phyloP scores from a whole-genome alignment of 2,329 filamentous ascomycete genomes.

The Pyricularia pennisetigena region DNA sequence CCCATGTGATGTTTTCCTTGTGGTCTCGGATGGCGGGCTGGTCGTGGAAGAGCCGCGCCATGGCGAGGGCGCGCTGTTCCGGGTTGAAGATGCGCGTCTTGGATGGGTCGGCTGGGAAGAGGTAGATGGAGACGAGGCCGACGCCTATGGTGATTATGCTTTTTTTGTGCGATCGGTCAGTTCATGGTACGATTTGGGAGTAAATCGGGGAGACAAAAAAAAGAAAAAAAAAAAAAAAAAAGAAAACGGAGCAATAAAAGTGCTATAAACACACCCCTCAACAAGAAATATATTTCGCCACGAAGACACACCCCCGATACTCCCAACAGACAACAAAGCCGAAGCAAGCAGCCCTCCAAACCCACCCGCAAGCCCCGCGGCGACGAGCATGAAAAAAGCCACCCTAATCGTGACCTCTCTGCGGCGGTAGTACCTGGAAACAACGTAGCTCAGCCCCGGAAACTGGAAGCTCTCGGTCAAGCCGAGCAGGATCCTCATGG shows the following conservation, averaged over 20 bases:
- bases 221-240: no score
- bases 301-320: slow-evolving; percentile 12
- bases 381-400: slow-evolving; percentile 6
- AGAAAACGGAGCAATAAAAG: neutral
- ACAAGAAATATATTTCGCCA: slow-evolving; percentile 10
- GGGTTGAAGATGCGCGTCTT: slow-evolving; percentile 11
- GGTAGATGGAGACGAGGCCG: slow-evolving; percentile 7
- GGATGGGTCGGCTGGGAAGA: slow-evolving; percentile 13
- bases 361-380: slow-evolving; percentile 6
- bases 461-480: slow-evolving; percentile 7
- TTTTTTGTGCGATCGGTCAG: neutral
- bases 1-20: slow-evolving; percentile 12
- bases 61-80: slow-evolving; percentile 6
- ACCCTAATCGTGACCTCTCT: slow-evolving; percentile 7
- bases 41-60: slow-evolving; percentile 11
- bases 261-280: slow-evolving; percentile 7
- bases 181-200: neutral
- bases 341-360: slow-evolving; percentile 7
- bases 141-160: neutral
- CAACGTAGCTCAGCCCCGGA: slow-evolving; percentile 7
- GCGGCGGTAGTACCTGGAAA: slow-evolving; percentile 7
- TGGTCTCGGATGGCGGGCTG: slow-evolving; percentile 16
- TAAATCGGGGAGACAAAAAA: no score
- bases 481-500: slow-evolving; percentile 6
- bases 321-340: slow-evolving; percentile 12